A percentile compares a stretch with the other conserved stretches of the same genome.
Conservation (phyloP, 2,329 filamentous ascomycete genomes). For the Camptophora hylomeconis region DNA sequence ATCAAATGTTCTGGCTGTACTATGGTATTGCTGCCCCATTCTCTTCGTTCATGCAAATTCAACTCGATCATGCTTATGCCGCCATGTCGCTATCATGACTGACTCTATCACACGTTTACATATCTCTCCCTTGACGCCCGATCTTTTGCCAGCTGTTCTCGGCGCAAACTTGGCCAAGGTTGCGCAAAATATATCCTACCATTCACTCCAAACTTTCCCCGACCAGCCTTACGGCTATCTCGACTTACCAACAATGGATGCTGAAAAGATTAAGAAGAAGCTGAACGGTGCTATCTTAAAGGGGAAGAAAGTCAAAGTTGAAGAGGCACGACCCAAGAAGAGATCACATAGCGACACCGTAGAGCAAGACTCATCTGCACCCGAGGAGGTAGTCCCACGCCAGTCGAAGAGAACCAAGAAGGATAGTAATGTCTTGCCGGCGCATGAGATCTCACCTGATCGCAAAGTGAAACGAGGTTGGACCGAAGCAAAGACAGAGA, state of each 20-base stretch:
- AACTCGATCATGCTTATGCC: too few species aligned
- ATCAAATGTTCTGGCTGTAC: too few species aligned
- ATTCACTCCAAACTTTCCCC: slow-evolving; percentile 72
- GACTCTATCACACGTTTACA: slow-evolving; percentile 61
- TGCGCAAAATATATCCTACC: slow-evolving; percentile 77
- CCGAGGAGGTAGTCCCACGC: slow-evolving; percentile 20
- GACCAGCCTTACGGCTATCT: slow-evolving; percentile 85
- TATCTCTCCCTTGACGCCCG: slow-evolving; percentile 71
- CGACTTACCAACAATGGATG: slow-evolving; percentile 66
- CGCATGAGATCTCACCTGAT: slow-evolving; percentile 57
- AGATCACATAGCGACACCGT: slow-evolving; percentile 28
- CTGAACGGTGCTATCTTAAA: slow-evolving; percentile 76
- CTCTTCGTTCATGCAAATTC: too few species aligned
- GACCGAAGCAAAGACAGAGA: slow-evolving; percentile 50
- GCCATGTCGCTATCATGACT: too few species aligned
- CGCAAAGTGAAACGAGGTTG: slow-evolving; percentile 81
- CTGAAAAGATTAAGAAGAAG: slow-evolving; percentile 83
- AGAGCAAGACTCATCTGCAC: slow-evolving; percentile 19
- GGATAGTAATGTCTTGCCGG: slow-evolving; percentile 38
- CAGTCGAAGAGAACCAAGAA: slow-evolving; percentile 36
- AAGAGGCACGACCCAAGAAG: slow-evolving; percentile 61
- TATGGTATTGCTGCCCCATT: too few species aligned
- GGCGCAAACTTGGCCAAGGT: slow-evolving; percentile 51
- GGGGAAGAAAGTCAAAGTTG: slow-evolving; percentile 72
- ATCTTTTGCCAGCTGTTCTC: slow-evolving; percentile 57